Conservation (phyloP, 768 basidiomycete species). For the Xerocomellus amylosporus region DNA sequence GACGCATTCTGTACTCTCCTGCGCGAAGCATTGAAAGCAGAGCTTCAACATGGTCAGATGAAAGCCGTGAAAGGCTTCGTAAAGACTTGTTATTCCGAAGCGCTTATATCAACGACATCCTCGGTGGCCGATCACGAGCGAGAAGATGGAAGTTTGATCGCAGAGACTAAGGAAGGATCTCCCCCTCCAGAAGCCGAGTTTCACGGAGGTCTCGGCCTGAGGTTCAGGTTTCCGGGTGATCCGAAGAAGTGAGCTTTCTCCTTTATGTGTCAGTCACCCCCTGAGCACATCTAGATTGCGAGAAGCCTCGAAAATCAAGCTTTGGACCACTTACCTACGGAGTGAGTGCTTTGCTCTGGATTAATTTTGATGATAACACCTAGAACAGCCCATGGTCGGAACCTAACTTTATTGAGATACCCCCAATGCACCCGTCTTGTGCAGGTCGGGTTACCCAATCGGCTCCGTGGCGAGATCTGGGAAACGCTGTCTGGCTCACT, state of each 20-base stretch:
- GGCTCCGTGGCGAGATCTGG: slow-evolving; percentile 97
- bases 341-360: slow-evolving; percentile 42
- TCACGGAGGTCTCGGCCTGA: slow-evolving; percentile 76
- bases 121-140: slow-evolving; percentile 61
- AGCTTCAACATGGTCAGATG: slow-evolving; percentile 90
- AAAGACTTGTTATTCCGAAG: slow-evolving; percentile 92
- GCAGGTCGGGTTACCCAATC: slow-evolving; percentile 93
- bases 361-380: slow-evolving; percentile 10
- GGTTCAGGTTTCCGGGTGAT: slow-evolving; percentile 90
- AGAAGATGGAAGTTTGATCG: slow-evolving; percentile 64
- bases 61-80: slow-evolving; percentile 88
- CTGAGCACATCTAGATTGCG: slow-evolving; percentile 54
- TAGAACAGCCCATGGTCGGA: slow-evolving; percentile 79
- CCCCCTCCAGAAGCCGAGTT: slow-evolving; percentile 51
- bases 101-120: slow-evolving; percentile 60
- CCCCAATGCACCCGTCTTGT: slow-evolving; percentile 96
- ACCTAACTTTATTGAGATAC: slow-evolving; percentile 92
- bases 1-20: slow-evolving; percentile 90
- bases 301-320: slow-evolving; percentile 91
- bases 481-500: slow-evolving; percentile 94
- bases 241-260: slow-evolving; percentile 69
- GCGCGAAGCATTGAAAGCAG: slow-evolving; percentile 83
- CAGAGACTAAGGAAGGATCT: slow-evolving; percentile 50
- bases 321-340: slow-evolving; percentile 88
- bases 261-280: not conserved